Conservation (phyloP, 305 asterid genomes). For the Striga hermonthica region DNA sequence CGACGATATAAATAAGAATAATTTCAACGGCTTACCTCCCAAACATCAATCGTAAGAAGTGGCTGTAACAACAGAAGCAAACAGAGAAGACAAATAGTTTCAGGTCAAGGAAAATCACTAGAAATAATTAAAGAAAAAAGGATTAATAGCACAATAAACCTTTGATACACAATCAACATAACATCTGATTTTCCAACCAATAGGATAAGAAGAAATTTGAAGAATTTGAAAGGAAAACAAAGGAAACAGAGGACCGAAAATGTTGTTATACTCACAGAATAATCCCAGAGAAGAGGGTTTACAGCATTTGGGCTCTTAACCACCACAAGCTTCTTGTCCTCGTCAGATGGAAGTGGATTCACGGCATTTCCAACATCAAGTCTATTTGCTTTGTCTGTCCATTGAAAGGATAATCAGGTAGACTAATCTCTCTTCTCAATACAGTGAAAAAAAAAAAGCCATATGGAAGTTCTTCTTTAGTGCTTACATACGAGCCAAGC, state of each 20-base stretch:
- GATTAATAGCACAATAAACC: background rate
- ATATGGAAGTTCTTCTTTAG: background rate
- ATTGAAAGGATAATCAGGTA: constrained; percentile 18
- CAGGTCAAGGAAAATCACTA: background rate
- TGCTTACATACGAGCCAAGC: constrained; percentile 96
- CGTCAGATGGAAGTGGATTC: constrained; percentile 73
- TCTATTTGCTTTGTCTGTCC: constrained; percentile 73
- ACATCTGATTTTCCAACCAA: too few species aligned
- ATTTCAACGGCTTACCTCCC: constrained; percentile 66
- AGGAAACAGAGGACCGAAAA: background rate
- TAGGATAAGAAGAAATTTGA: too few species aligned
- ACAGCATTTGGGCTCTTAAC: constrained; percentile 95
- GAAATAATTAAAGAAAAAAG: constrained; percentile 10
- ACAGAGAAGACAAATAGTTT: constrained; percentile 19
- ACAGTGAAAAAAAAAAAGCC: constrained; percentile 16
- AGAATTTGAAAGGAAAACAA: background rate
- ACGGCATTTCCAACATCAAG: constrained; percentile 72
- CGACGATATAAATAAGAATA: too few species aligned
- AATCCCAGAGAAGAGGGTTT: constrained; percentile 93
- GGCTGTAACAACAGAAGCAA: constrained; percentile 61
- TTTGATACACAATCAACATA: background rate
- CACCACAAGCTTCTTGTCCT: constrained; percentile 80
- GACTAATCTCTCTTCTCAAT: background rate
- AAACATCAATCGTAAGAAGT: constrained; percentile 84
- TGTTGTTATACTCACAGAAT: constrained; percentile 52